Evolutionary conservation across 768 basidiomycete species (phyloP), one percentile per base, ranked within the genome.

Genomic region (Baorangia bicolor): DNA sequence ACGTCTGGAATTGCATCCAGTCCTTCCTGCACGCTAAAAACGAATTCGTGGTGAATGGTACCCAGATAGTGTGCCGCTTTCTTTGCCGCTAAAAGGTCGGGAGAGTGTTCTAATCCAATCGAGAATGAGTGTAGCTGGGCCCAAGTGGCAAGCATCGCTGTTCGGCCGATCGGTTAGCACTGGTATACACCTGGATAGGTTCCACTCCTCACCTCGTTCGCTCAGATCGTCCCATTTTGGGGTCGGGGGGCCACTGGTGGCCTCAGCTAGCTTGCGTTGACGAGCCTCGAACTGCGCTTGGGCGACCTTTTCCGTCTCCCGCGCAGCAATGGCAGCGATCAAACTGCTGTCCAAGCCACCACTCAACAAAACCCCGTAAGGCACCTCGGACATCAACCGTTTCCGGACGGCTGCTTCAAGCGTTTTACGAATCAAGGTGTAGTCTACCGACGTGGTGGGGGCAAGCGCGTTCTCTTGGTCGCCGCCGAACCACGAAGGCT

Each of bases 51-150:
- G 67, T 99, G 97, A 2, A 90, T 85, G 1, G 97, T 99, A 27
- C 95, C 95, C 40, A 99, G 78, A 75, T 83, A 98, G 62, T 87
- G 87, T 13, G 97, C 96, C 0, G 89, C 97, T 70, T 96, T 96
- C 44, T 89, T 81, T 7, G 97, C 96, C 1, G 97, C 97, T 53
- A 96, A 74, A 21, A 97, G 82, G 74, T 99, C 97, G 1, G 97
- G 97, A 2, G 97, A 95, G 74, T 92, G 86, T 67, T 92, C 89
- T 39, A 99, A 79, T 56, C 97, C 97, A 61, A 99, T 88, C 9
- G 96, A 94, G 77, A 98, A 99, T 3, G 97, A 99, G 74, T 98
- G 97, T 12, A 99, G 79, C 69, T 91, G 91, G 1, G 97, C 95
- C 97, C 96, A 98, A 16, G 90, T 77, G 46, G 88, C 86, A 37